These are phyloP conservation scores for Paracamarosporium sp. DNA, from an alignment of 2,329 filamentous ascomycete species.

Conservation along the genomic window DNA sequence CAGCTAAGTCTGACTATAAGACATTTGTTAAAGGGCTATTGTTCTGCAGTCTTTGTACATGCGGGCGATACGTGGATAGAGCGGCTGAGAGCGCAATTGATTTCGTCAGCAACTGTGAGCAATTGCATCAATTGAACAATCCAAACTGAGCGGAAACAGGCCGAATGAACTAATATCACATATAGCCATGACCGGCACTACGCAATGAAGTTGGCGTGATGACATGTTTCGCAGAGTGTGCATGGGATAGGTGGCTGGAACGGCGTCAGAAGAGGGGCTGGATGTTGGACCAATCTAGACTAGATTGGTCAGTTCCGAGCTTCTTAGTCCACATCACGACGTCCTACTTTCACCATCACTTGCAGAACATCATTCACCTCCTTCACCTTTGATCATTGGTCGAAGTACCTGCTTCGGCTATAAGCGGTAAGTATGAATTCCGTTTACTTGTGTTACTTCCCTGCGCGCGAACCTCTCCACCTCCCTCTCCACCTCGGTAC, in stretches of 20 bases:
- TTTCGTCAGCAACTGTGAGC: too few species aligned
- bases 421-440: neutral
- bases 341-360: neutral
- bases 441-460: neutral
- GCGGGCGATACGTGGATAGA: too few species aligned
- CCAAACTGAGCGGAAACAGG: too few species aligned
- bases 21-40: too few species aligned
- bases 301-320: neutral
- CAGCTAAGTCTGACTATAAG: too few species aligned
- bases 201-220: neutral
- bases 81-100: too few species aligned
- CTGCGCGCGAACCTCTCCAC: neutral
- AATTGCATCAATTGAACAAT: too few species aligned
- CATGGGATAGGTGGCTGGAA: neutral
- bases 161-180: too few species aligned
- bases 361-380: neutral
- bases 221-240: neutral
- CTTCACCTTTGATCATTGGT: too few species aligned
- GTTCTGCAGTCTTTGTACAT: too few species aligned
- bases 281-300: neutral
- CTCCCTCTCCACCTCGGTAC: neutral
- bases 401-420: neutral
- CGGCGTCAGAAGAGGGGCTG: neutral
- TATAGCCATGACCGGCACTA: too few species aligned
- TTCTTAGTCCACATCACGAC: slow-evolving; percentile 2